Conservation (phyloP, 1,284 basidiomycete genomes). For the Porogramme epimiltina region DNA sequence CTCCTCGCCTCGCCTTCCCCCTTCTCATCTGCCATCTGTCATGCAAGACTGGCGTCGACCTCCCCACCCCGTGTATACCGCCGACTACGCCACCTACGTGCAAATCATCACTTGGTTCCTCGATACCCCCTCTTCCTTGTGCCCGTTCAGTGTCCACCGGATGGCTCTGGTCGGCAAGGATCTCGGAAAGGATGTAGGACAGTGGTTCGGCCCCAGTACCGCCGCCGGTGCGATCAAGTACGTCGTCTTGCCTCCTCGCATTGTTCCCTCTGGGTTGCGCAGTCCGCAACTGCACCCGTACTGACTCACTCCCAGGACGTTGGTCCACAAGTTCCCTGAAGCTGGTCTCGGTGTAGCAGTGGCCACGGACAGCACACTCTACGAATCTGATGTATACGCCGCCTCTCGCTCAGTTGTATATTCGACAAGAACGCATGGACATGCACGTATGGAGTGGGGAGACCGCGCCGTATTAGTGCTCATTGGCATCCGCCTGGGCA, state of each 20-base stretch:
- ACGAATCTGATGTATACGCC: conserved; percentile 83
- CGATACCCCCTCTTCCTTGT: conserved; percentile 86
- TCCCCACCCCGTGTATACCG: conserved; percentile 55
- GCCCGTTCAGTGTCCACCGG: conserved; percentile 94
- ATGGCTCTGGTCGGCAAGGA: conserved; percentile 96
- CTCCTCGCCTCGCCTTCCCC: not conserved
- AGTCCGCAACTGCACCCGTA: not conserved
- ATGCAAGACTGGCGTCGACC: conserved; percentile 81
- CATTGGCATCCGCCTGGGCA: conserved; percentile 84
- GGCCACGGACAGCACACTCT: conserved; percentile 80
- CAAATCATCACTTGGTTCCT: conserved; percentile 94
- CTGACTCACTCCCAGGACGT: conserved; percentile 48
- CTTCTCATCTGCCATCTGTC: not conserved
- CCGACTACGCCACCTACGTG: conserved; percentile 76
- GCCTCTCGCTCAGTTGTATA: conserved; percentile 62
- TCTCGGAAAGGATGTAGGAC: conserved; percentile 92
- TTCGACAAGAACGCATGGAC: conserved; percentile 36
- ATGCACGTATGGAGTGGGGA: conserved; percentile 61
- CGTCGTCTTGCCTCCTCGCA: conserved; percentile 26
- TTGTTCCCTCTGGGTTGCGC: not conserved
- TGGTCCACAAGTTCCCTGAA: conserved; percentile 81
- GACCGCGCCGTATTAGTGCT: conserved; percentile 85
- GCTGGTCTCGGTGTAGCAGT: conserved; percentile 83
- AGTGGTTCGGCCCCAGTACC: conserved; percentile 98
- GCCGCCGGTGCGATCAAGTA: conserved; percentile 95